Conservation (phyloP, 257 asterid species). For the Solanum gracilifrons region DNA sequence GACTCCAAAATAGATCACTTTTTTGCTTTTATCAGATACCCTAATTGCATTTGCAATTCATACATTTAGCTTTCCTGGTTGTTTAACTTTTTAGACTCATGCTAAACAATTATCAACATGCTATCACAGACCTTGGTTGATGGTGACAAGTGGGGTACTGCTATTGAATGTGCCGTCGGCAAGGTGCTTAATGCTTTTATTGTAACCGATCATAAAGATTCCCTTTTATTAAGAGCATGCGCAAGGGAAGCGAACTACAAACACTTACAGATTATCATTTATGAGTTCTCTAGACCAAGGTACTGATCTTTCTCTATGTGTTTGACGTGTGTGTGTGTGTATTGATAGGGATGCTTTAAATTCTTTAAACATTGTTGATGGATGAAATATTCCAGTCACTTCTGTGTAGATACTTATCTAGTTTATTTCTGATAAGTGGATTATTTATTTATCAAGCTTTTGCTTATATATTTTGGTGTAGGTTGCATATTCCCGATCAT, state of each 20-base stretch:
- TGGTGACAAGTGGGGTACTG: constrained; percentile 69
- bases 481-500: constrained; percentile 70
- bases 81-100: background rate
- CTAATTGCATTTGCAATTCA: background rate
- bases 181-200: constrained; percentile 69
- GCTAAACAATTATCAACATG: background rate
- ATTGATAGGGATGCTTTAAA: background rate
- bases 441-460: constrained; percentile 6
- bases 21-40: background rate
- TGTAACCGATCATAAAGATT: constrained; percentile 78
- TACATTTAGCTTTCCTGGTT: background rate
- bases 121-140: constrained; percentile 55
- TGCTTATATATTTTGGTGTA: constrained; percentile 22
- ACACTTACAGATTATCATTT: constrained; percentile 56
- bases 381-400: background rate
- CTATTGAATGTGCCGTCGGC: constrained; percentile 83
- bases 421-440: background rate
- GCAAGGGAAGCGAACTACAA: constrained; percentile 69
- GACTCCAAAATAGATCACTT: background rate
- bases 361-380: background rate
- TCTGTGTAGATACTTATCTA: background rate
- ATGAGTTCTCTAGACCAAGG: constrained; percentile 80
- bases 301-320: constrained; percentile 12
- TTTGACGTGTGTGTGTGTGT: background rate
- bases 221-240: constrained; percentile 58